These are phyloP conservation scores for Lodderomyces orthopsilosis DNA, from an alignment of 1,139 yeast genomes.

Conservation along the genomic window DNA sequence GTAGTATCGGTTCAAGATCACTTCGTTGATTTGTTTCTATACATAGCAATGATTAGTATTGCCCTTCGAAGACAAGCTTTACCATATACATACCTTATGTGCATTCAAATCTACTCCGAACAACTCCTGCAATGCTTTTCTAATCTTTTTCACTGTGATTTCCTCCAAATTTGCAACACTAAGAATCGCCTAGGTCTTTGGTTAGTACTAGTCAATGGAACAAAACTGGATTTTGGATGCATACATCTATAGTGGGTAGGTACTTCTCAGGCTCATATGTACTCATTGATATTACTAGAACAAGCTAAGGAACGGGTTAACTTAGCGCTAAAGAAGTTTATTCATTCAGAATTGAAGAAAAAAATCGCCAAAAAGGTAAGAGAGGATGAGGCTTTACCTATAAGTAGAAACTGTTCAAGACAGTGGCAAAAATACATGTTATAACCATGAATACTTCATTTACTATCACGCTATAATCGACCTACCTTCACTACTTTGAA, in stretches of 20 bases:
- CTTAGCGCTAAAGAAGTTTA: background rate
- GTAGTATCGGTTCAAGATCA: slow-evolving; percentile 61
- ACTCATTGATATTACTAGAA: slow-evolving; percentile 12
- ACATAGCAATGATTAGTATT: too few relatives aligned
- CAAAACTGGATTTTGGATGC: background rate
- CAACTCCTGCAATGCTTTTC: slow-evolving; percentile 68
- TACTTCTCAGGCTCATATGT: slow-evolving; percentile 27
- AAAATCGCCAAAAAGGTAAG: too few relatives aligned
- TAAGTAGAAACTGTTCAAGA: background rate
- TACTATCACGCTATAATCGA: background rate
- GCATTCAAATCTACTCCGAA: slow-evolving; percentile 55
- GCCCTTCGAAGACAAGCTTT: too few relatives aligned
- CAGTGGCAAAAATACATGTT: too few relatives aligned
- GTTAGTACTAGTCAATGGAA: slow-evolving; percentile 22
- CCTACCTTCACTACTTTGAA: background rate
- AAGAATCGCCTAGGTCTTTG: slow-evolving; percentile 55
- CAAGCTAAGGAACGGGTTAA: background rate
- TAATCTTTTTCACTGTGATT: slow-evolving; percentile 68
- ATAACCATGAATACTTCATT: too few relatives aligned
- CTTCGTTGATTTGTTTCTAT: slow-evolving; percentile 55
- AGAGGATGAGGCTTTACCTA: too few relatives aligned
- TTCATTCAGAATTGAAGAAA: too few relatives aligned
- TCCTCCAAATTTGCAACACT: slow-evolving; percentile 71
- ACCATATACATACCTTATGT: slow-evolving; percentile 38
- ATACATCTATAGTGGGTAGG: slow-evolving; percentile 70